Evolutionary conservation across 441 rosid genomes (phyloP).

Genomic region (Pelargonium australe): DNA sequence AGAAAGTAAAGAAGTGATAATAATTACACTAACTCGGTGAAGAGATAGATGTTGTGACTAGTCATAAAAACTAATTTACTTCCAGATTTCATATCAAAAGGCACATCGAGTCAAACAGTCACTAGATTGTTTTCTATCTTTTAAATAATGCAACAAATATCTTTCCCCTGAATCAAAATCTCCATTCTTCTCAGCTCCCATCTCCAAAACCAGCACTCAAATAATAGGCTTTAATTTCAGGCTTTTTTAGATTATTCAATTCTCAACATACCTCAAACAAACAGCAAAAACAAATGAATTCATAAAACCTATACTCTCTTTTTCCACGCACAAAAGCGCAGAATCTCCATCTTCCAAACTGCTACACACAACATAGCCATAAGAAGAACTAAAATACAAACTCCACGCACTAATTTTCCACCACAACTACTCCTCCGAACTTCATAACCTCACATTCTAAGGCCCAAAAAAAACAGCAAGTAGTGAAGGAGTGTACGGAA

Average conservation of each 20-base stretch:
- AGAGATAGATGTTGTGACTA: no score
- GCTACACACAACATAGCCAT: slow-evolving; percentile 12
- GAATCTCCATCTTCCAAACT: background rate
- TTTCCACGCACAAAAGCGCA: background rate
- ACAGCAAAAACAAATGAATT: background rate
- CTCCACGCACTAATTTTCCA: background rate
- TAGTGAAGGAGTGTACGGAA: slow-evolving; percentile 6
- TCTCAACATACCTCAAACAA: background rate
- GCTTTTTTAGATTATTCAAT: background rate
- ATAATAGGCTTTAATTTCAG: background rate
- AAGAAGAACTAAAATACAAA: background rate
- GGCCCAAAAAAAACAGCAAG: background rate
- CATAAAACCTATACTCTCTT: slow-evolving; percentile 3
- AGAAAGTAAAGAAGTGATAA: no score
- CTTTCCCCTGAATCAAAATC: no score
- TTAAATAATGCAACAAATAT: no score
- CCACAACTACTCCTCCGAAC: background rate
- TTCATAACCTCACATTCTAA: background rate
- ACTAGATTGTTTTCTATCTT: background rate
- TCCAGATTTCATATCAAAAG: no score
- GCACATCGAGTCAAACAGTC: background rate
- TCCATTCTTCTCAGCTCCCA: background rate
- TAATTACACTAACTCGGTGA: no score
- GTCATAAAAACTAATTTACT: no score
- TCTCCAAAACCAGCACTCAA: background rate